Evolutionary conservation across 768 basidiomycete genomes (phyloP), one percentile per base, ranked within the genome.

Genomic region (Trametes gibbosa): DNA sequence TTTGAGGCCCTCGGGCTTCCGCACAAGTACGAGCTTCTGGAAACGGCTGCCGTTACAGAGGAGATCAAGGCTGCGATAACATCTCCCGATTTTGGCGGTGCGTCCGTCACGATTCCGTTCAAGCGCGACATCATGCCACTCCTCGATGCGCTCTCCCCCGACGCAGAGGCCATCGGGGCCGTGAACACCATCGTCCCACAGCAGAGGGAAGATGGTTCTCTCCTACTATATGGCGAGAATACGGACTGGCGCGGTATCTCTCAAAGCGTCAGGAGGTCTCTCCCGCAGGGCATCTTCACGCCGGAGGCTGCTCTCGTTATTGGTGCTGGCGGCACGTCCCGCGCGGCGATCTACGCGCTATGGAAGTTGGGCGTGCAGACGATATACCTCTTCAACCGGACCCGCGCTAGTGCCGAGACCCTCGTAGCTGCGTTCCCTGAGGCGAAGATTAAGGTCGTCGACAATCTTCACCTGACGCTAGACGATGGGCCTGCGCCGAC

Each of bases 31-130:
- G 79, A 77, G 25, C 76, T 90, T n/a, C 75, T 92, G 34, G 92
- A 98, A 75, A 89, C 90, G 0, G 69, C 76, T 5, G 71, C 77
- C 6, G 81, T 95, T 5, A 82, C 84, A 40, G 81, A 86, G 14
- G 80, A 83, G 63, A 78, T 96, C 66, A 82, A 82, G 69, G 73
- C 79, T 2, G 79, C 85, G 2, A 78, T 98, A 19, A 72, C 77
- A 1, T 76, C 81, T 3, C 80, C 84, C 1, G 83, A 86, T 46
- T 98, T 98, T 70, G 96, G 97, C 8, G 97, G 97, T 0, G 97
- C 95, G 16, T 93, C 91, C 5, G 94, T 98, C 25, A 99, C 97
- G 19, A 98, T 98, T 63, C 97, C 97, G 1, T 87, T 88, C 79
- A 99, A 99, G 74, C 77, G 96, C 39, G 90, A 92, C 60, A 79